These are phyloP conservation scores for Diplodia intermedia DNA, from an alignment of 2,329 filamentous ascomycete species.

Conservation along the genomic window DNA sequence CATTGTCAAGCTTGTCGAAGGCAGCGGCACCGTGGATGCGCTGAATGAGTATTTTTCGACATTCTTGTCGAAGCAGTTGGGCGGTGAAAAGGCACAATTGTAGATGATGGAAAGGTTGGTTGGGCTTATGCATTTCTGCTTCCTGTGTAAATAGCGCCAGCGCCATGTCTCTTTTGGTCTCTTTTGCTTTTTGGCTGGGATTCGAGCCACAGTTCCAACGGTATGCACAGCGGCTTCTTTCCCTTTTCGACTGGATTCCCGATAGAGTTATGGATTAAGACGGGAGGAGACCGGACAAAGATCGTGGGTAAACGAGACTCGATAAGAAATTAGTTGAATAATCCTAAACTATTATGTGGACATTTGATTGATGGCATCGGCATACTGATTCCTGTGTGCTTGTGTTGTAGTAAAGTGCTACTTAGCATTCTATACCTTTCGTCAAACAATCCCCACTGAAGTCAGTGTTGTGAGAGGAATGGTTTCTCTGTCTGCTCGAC, in stretches of 20 bases:
- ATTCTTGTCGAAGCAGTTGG: conserved; percentile 69
- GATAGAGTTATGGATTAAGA: conserved; percentile 32
- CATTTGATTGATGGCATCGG: background rate
- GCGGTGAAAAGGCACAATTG: conserved; percentile 44
- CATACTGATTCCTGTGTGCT: background rate
- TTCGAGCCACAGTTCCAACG: background rate
- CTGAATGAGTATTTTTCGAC: conserved; percentile 81
- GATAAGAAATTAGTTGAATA: background rate
- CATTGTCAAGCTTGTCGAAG: conserved; percentile 75
- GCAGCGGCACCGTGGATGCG: conserved; percentile 79
- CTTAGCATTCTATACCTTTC: no score
- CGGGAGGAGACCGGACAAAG: conserved; percentile 33
- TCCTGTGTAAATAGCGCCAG: background rate
- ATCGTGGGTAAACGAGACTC: background rate
- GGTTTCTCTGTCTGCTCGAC: no score
- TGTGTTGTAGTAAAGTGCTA: no score
- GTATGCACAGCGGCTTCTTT: background rate
- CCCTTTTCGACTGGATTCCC: background rate
- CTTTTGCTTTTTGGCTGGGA: background rate
- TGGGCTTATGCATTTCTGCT: background rate
- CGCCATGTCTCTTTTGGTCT: background rate
- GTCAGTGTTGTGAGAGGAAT: no score
- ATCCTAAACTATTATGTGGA: background rate
- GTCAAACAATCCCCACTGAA: no score
- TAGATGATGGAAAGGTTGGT: conserved; percentile 8